Evolutionary conservation across 108 stramenopile genomes (phyloP), one percentile per base, ranked within the genome.

Genomic region (Stephanodiscus minutulus): DNA sequence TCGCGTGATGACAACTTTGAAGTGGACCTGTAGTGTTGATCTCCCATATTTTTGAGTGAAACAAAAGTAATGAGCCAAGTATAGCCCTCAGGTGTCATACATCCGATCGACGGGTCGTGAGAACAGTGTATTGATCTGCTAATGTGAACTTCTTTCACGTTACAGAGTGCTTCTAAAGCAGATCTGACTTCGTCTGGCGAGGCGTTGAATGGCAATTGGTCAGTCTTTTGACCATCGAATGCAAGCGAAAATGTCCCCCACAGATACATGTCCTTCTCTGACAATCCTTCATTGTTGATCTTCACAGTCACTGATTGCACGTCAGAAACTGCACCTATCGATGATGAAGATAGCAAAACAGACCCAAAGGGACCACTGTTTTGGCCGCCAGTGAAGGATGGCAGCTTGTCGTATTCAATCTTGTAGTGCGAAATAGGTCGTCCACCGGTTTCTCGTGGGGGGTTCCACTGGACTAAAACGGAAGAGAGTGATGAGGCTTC

Each of bases 161-260:
- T 87, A 57, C 88, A 88, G 31, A 94, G 73, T n/a, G 62, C 65
- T 56, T 92, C 87, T 37, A 94, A 73, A 4, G 89, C 91, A 6
- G 49, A 53, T 61, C 89, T 79, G 21, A 94, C 50, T 25, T 58
- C 83, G 9, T 53, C 64, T 36, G 87, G 82, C 10, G 83, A 75
- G 10, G 81, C 88, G 61, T 91, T 86, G 72, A 82, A 86, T 1
- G 77, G 73, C 7, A 93, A 55, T 49, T 89, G 83, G 5, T 24
- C 49, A 29, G 90, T 88, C 29, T 60, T 68, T 58, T 89, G 84
- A n/a, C 92, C 91, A 52, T 89, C 86, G 56, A 93, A 88, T 7
- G 47, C 31, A 31, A 96, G 79, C 8, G 72, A 49, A 68, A 94
- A 96, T 9, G 86, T 86, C 22, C 94, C 92, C 5, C 73, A 73